Conservation (phyloP, 345 rosid species). For the Rhodamnia argentea region DNA sequence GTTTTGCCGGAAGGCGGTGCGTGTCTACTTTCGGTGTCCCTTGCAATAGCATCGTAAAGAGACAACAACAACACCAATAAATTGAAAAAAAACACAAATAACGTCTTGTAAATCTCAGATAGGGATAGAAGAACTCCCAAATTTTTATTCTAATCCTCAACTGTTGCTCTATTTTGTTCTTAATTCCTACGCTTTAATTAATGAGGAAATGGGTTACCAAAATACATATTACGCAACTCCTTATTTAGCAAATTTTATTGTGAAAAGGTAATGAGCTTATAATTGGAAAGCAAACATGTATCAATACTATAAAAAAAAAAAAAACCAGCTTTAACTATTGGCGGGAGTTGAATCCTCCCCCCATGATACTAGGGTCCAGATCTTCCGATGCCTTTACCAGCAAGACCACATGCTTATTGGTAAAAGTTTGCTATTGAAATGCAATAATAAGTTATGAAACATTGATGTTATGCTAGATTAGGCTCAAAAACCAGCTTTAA, state of each 20-base stretch:
- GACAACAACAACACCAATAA: too few species aligned
- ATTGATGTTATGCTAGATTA: neutral
- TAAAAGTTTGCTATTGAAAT: neutral
- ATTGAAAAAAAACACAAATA: too few species aligned
- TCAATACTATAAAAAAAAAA: neutral
- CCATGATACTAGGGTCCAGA: too few species aligned
- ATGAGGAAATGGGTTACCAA: neutral
- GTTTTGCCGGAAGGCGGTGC: too few species aligned
- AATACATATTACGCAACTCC: neutral
- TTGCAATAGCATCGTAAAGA: too few species aligned
- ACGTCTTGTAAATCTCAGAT: too few species aligned
- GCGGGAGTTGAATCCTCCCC: too few species aligned
- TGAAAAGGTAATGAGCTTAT: neutral
- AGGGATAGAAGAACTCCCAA: too few species aligned
- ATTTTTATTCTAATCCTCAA: too few species aligned
- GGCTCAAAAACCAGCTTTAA: neutral
- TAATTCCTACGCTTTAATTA: neutral
- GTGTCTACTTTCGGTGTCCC: too few species aligned
- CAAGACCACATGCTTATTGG: too few species aligned
- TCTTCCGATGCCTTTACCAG: too few species aligned
- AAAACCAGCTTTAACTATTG: neutral
- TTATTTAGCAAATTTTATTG: neutral
- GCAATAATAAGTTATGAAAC: neutral
- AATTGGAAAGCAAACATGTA: neutral
- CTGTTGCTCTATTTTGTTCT: neutral